These are phyloP conservation scores for Cryptococcus deneoformans DNA, from an alignment of 1,284 basidiomycete genomes.

Conservation along the genomic window DNA sequence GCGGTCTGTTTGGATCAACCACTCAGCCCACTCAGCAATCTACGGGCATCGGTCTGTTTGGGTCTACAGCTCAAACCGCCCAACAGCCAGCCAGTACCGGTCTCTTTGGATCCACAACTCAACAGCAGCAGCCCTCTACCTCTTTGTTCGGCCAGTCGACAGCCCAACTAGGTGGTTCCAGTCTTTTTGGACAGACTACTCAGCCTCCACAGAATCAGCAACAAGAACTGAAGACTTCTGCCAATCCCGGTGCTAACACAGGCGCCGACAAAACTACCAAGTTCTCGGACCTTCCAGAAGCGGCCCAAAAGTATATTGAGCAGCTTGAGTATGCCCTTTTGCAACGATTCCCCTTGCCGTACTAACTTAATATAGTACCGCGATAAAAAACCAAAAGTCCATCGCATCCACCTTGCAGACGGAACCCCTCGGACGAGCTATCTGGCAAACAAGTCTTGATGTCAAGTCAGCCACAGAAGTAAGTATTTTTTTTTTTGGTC, in stretches of 20 bases:
- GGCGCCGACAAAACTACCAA: constrained; percentile 36
- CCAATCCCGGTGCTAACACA: constrained; percentile 4
- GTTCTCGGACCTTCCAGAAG: constrained; percentile 41
- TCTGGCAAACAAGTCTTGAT: constrained; percentile 39
- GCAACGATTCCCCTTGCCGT: not conserved
- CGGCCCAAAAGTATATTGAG: constrained; percentile 37
- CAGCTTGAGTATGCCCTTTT: constrained; percentile 36
- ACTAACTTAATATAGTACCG: constrained; percentile 16
- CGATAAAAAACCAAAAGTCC: constrained; percentile 39
- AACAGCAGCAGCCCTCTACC: constrained; percentile 4
- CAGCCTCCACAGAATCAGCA: constrained; percentile 21
- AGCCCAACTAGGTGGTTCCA: constrained; percentile 6
- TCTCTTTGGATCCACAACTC: constrained; percentile 14
- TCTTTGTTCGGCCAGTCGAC: constrained; percentile 12
- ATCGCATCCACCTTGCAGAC: constrained; percentile 28
- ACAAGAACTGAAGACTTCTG: constrained; percentile 18
- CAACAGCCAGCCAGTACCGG: not conserved
- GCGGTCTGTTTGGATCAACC: constrained; percentile 3
- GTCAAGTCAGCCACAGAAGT: constrained; percentile 40
- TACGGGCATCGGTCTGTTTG: constrained; percentile 19
- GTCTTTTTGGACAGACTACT: constrained; percentile 20
- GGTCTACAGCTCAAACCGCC: constrained; percentile 11
- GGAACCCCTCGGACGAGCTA: constrained; percentile 35
- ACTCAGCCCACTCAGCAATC: constrained; percentile 5
- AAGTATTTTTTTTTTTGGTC: not conserved